A percentile compares a stretch with the other conserved stretches of the same genome.
phyloP scores from a whole-genome alignment of 192 early-diverging fungal genomes.

The Polychytrium aggregatum region DNA sequence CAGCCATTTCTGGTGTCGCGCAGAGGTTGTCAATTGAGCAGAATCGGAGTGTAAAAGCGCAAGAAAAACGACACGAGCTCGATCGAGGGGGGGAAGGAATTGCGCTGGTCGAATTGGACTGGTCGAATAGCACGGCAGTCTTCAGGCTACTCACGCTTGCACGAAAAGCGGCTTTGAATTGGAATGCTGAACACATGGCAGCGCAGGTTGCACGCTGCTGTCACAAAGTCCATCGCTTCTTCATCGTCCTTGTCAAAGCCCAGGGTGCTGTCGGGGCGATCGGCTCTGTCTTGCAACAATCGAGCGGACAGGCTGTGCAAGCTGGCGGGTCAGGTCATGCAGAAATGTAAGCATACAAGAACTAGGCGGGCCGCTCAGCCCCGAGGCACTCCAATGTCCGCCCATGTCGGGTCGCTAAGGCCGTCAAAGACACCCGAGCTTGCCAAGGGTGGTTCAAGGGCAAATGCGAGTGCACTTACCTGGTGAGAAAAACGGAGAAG shows the following conservation, averaged over 20 bases:
- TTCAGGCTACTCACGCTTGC: slow-evolving; percentile 61
- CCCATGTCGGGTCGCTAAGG: no score
- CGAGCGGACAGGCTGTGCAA: slow-evolving; percentile 35
- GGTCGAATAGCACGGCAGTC: no score
- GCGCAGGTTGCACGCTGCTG: slow-evolving; percentile 82
- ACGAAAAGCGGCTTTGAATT: slow-evolving; percentile 66
- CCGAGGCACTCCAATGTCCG: no score
- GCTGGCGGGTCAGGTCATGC: slow-evolving; percentile 21
- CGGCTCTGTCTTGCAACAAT: slow-evolving; percentile 24
- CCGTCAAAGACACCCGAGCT: no score
- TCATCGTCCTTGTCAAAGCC: slow-evolving; percentile 95
- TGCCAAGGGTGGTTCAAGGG: no score
- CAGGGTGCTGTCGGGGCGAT: slow-evolving; percentile 41
- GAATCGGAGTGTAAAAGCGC: background rate
- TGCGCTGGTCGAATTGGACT: no score
- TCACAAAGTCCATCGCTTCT: slow-evolving; percentile 84
- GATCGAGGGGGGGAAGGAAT: no score
- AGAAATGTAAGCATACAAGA: background rate
- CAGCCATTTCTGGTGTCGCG: slow-evolving; percentile 89
- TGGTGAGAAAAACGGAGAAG: slow-evolving; percentile 56
- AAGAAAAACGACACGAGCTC: background rate
- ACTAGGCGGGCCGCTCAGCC: no score
- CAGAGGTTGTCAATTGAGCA: no score
- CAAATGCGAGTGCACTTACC: no score
- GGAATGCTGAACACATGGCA: slow-evolving; percentile 72